Conservation (phyloP, 768 basidiomycete species). For the Coprinellus micaceus region DNA sequence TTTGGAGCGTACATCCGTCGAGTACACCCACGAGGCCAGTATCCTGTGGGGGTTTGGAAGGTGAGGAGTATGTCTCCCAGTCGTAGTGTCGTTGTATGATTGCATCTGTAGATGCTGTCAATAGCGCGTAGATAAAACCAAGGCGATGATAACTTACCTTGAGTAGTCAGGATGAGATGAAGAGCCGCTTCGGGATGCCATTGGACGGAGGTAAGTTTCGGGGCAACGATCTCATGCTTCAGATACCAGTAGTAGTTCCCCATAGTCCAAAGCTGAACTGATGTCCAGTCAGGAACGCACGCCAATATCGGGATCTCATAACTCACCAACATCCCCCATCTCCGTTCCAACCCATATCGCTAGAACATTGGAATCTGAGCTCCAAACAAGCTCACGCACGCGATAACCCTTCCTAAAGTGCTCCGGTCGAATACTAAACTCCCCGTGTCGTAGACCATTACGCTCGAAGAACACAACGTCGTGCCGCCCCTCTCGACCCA, state of each 20-base stretch:
- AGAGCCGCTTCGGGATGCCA: slow-evolving; percentile 89
- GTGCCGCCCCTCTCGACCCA: slow-evolving; percentile 64
- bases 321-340: slow-evolving; percentile 66
- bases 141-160: slow-evolving; percentile 40
- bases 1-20: slow-evolving; percentile 67
- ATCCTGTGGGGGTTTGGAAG: slow-evolving; percentile 58
- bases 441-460: slow-evolving; percentile 90
- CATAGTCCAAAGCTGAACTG: slow-evolving; percentile 91
- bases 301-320: not conserved
- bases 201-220: slow-evolving; percentile 65
- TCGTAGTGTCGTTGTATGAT: slow-evolving; percentile 60
- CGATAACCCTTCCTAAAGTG: slow-evolving; percentile 54
- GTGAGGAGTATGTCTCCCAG: slow-evolving; percentile 77
- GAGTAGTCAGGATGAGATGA: slow-evolving; percentile 61
- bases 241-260: slow-evolving; percentile 98
- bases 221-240: slow-evolving; percentile 78
- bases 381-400: slow-evolving; percentile 81
- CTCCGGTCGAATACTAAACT: slow-evolving; percentile 60
- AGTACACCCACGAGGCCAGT: slow-evolving; percentile 86
- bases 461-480: slow-evolving; percentile 94
- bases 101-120: slow-evolving; percentile 33
- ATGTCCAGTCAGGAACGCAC: slow-evolving; percentile 7
- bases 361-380: slow-evolving; percentile 80
- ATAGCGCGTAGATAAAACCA: not conserved
- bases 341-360: slow-evolving; percentile 79